Percentiles rank a stretch among this genome's conserved stretches.
These are phyloP conservation scores for Penicillium macrosclerotiorum DNA, from an alignment of 495 filamentous ascomycete species.

Conservation along the genomic window DNA sequence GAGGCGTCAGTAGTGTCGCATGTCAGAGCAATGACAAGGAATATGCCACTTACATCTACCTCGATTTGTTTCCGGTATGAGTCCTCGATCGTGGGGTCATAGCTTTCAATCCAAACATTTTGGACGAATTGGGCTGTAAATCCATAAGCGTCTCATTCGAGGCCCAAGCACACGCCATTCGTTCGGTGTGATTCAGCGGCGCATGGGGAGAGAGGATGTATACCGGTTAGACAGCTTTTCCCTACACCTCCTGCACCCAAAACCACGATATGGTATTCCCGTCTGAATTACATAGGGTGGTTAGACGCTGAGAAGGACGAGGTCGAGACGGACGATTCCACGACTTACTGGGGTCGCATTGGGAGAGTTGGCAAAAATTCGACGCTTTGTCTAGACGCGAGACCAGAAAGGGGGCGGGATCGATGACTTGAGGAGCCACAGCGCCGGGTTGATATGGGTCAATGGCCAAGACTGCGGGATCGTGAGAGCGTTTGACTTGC, in stretches of 20 bases:
- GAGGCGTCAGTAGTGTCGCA: neutral
- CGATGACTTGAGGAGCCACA: no score
- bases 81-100: constrained; percentile 98
- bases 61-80: constrained; percentile 93
- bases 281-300: constrained; percentile 39
- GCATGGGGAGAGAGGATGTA: constrained; percentile 18
- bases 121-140: constrained; percentile 92
- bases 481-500: no score
- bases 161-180: constrained; percentile 5
- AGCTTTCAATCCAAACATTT: constrained; percentile 98
- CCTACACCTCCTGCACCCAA: constrained; percentile 93
- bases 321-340: neutral
- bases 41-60: constrained; percentile 78
- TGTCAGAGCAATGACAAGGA: neutral
- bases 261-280: constrained; percentile 91
- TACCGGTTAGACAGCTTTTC: constrained; percentile 97
- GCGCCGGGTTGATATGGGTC: no score
- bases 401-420: neutral
- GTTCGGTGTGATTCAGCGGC: neutral
- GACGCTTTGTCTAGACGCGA: neutral
- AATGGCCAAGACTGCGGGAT: no score
- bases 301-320: constrained; percentile 23
- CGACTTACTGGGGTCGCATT: constrained; percentile 56
- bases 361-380: constrained; percentile 14
- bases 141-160: constrained; percentile 13